Base-by-base conservation (phyloP, 371 early-diverging fungal species). In the Sporodiniella umbellata region DNA sequence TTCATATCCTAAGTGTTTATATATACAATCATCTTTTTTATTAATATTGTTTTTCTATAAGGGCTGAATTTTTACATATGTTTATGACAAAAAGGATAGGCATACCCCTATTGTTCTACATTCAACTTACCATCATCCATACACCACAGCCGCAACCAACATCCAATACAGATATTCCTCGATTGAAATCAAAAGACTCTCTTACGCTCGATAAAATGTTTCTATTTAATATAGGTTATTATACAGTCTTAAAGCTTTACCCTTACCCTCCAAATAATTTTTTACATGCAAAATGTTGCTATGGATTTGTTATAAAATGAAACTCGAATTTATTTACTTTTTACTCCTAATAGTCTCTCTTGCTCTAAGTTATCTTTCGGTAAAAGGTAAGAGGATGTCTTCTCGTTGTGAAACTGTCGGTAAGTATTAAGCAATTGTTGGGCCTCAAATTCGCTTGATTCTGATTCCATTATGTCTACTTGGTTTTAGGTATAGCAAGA, bases 131-230 rank as follows among this genome's bases (percentile, higher is more conserved):
- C 53, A 59, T 33, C n/a, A 54, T 45, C 60, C 60, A 59, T 17
- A 30, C 33, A 2, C 60, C 60, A 14, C 48, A 44, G 19, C 60
- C 60, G 14, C 60, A 59, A 19, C 60, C 54, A 31, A 53, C 35
- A 37, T 37, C 37, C 7, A 37, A 14, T 5, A 37, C n/a, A 4
- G n/a, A 15, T 11, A 37, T 37, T 11, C 33, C 33, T 30, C 21
- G 18, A 19, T 31, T 15, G 19, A 33, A 45, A 31, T 42, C 42
- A 6, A 22, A 11, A 8, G 18, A 21, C 18, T 42, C 18, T 4
- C 23, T 5, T 18, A 33, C 31, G 19, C 14, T 22, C 17, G n/a
- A 19, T 21, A 46, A 19, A 12, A 46, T 18, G 12, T 21, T 19
- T 14, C 42, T 18, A 19, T 28, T 28, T 28, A 46, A 19, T 46